Conservation (phyloP, 257 asterid species). For the Solanum corneliomulleri region DNA sequence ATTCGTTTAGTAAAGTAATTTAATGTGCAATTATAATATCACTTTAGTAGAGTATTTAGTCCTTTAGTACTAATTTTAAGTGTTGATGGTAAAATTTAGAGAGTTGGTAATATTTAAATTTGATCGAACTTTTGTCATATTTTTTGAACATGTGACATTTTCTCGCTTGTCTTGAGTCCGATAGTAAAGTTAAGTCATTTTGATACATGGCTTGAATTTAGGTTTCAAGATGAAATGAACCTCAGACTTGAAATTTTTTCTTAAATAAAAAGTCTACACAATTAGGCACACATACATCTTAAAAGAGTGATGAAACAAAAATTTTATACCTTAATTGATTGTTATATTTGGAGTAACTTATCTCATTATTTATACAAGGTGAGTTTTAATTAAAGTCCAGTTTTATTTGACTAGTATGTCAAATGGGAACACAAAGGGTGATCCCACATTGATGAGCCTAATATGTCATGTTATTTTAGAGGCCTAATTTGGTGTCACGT, state of each 20-base stretch:
- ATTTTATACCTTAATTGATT: not conserved
- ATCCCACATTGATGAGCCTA: not conserved
- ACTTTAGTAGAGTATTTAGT: no score
- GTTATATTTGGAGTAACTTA: fast-evolving
- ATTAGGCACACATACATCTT: not conserved
- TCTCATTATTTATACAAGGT: no score
- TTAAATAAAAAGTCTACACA: no score
- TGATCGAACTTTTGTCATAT: not conserved
- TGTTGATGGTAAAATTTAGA: not conserved
- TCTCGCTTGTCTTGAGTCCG: no score
- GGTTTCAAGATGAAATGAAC: not conserved
- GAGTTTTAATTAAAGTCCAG: not conserved
- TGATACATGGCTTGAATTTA: not conserved
- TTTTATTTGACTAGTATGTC: not conserved
- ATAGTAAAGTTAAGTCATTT: not conserved
- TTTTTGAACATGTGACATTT: not conserved
- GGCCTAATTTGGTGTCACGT: not conserved
- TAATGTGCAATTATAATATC: not conserved
- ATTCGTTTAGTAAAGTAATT: not conserved
- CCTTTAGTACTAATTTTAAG: no score
- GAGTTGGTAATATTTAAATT: not conserved
- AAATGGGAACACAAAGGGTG: not conserved
- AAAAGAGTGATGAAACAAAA: not conserved
- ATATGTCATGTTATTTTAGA: not conserved
- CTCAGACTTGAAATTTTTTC: not conserved